Base-by-base conservation (phyloP, 176 grass and related monocot species). In the Phoenix roebelenii region DNA sequence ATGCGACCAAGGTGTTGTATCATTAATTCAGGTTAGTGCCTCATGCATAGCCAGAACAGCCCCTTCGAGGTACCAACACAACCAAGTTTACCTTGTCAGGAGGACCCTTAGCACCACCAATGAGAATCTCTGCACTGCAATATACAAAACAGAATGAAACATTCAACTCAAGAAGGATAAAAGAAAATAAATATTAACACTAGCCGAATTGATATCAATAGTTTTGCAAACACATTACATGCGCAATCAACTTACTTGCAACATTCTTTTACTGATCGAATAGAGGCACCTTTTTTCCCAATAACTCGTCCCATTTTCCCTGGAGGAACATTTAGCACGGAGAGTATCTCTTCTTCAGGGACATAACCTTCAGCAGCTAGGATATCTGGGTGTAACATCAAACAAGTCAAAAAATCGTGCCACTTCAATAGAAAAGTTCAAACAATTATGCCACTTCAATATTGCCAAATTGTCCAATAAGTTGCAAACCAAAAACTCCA, bases 271-370 rank as follows among this genome's bases (percentile, higher is more conserved):
- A 92, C 78, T 25, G 62, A 64, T 81, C 71, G 87, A 59, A 97
- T 97, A 3, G 87, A 85, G 18, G 73, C 71, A 57, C 87, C 93
- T 74, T 70, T 97, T 73, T 61, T 91, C 22, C 93, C 93, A 75
- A 97, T 97, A 63, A 97, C 78, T 50, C 87, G 84, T 49, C 93
- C 93, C 93, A 92, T 97, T 83, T 97, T 97, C 49, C 93, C 87
- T 80, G 84, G 72, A 73, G 93, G 93, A 55, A 97, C 84, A 78
- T 91, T 70, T 63, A 97, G 72, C 58, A 88, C 79, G 52, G 93
- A 97, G 4, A 97, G 66, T 75, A 92, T 92, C 70, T 85, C 93
- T 18, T n/a, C 69, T 70, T 91, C 77, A 67, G 81, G 78, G 63
- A 76, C 59, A 82, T 72, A 66, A 72, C 56, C 84, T 76, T 78